Conservation (phyloP, 139 green algal species). For the Picochlorum sp. region DNA sequence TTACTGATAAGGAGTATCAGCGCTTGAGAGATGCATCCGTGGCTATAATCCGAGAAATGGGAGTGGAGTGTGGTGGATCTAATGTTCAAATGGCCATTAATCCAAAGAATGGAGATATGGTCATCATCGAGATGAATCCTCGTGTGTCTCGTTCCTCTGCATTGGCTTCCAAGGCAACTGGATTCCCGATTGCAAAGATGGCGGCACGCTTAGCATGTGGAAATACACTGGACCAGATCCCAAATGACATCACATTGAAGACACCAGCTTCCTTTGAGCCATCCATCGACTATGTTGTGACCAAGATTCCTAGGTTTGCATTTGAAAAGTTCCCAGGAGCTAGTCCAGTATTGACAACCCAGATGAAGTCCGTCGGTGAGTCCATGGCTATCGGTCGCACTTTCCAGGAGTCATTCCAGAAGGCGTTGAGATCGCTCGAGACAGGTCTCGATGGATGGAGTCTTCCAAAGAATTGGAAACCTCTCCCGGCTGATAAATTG, state of each 20-base stretch:
- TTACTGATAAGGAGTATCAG: slow-evolving; percentile 83
- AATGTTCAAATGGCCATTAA: slow-evolving; percentile 98
- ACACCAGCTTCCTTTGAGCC: slow-evolving; percentile 98
- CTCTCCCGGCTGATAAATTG: slow-evolving; percentile 55
- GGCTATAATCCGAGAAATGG: slow-evolving; percentile 94
- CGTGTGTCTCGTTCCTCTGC: slow-evolving; percentile 93
- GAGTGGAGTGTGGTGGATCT: slow-evolving; percentile 95
- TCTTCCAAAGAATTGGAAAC: slow-evolving; percentile 70
- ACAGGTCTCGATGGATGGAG: slow-evolving; percentile 78
- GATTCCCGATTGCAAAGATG: slow-evolving; percentile 99
- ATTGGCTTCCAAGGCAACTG: slow-evolving; percentile 93
- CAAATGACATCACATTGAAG: slow-evolving; percentile 98
- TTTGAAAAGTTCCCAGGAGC: slow-evolving; percentile 98
- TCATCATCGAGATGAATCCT: slow-evolving; percentile 99
- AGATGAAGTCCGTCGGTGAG: slow-evolving; percentile 95
- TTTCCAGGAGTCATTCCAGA: slow-evolving; percentile 95
- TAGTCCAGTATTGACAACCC: slow-evolving; percentile 78
- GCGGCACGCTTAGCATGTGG: slow-evolving; percentile 94
- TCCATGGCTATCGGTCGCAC: slow-evolving; percentile 97
- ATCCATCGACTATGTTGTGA: slow-evolving; percentile 99
- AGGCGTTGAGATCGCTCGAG: slow-evolving; percentile 90
- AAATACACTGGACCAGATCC: slow-evolving; percentile 93
- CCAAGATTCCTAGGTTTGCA: slow-evolving; percentile 90
- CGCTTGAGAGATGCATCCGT: slow-evolving; percentile 79
- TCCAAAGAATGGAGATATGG: slow-evolving; percentile 67